A percentile compares a stretch with the other conserved stretches of the same genome.
Evolutionary conservation across 257 asterid genomes (phyloP).

Genomic region (Scutellaria galericulata): DNA sequence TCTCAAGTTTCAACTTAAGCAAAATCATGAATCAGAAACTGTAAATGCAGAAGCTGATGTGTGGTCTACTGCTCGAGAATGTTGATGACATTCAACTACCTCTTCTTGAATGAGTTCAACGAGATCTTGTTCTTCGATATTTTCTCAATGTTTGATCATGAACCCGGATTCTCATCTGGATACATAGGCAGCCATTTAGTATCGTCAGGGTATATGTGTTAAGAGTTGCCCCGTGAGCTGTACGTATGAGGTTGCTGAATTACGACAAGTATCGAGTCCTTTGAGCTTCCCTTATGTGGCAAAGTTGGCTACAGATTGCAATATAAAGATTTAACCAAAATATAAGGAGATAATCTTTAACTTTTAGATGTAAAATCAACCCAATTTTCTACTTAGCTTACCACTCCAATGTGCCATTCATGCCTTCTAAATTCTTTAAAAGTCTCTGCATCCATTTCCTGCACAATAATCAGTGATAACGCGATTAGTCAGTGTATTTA

Average conservation of each 20-base stretch:
- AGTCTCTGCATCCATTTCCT: constrained; percentile 89
- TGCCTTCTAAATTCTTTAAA: constrained; percentile 67
- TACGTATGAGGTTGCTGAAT: constrained; percentile 70
- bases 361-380: not conserved
- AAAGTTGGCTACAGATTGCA: constrained; percentile 64
- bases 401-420: constrained; percentile 94
- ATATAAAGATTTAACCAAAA: constrained; percentile 4
- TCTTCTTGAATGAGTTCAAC: constrained; percentile 4
- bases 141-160: constrained; percentile 4
- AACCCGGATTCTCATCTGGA: constrained; percentile 18
- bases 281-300: constrained; percentile 46
- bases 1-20: not conserved
- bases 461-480: constrained; percentile 20
- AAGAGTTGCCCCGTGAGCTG: constrained; percentile 35
- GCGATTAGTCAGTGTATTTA: not conserved
- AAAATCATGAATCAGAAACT: constrained; percentile 18
- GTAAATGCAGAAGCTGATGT: constrained; percentile 3
- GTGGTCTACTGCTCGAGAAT: not conserved
- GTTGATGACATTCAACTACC: not conserved
- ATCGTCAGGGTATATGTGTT: constrained; percentile 1
- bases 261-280: constrained; percentile 67
- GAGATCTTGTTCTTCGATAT: constrained; percentile 6
- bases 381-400: constrained; percentile 53
- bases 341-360: not conserved
- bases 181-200: constrained; percentile 6